Percentiles rank a stretch among this genome's conserved stretches.
Evolutionary conservation across 768 basidiomycete genomes (phyloP).

Genomic region (Amanita exitialis): DNA sequence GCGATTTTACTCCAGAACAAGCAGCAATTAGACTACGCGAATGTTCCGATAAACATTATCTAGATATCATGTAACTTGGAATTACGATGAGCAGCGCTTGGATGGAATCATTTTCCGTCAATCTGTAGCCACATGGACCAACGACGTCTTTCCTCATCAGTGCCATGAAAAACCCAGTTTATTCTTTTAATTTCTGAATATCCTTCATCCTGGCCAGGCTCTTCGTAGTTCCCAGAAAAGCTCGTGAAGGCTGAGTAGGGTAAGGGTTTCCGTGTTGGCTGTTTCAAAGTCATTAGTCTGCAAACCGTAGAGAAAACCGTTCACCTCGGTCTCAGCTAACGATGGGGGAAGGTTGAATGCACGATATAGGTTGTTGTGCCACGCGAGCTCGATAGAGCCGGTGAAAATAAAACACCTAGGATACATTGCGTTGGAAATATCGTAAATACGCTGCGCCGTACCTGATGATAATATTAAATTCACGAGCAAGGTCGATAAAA

Average conservation of each 20-base stretch:
- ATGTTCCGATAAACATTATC: constrained; percentile 52
- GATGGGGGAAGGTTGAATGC: constrained; percentile 50
- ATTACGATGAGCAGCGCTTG: neutral
- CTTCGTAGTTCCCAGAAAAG: constrained; percentile 55
- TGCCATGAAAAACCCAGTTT: constrained; percentile 75
- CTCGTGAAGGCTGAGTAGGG: constrained; percentile 51
- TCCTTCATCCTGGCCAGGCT: constrained; percentile 60
- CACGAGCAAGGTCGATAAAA: constrained; percentile 63
- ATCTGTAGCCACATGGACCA: constrained; percentile 89
- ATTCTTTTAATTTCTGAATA: constrained; percentile 68
- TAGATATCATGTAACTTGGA: constrained; percentile 8
- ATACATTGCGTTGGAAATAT: neutral
- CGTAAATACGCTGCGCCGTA: constrained; percentile 11
- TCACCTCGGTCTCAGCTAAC: constrained; percentile 30
- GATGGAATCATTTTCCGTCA: constrained; percentile 43
- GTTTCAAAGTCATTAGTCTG: constrained; percentile 1
- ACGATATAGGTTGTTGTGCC: constrained; percentile 91
- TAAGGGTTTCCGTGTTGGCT: constrained; percentile 42
- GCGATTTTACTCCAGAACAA: constrained; percentile 85
- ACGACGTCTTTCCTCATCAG: constrained; percentile 51
- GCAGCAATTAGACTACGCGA: constrained; percentile 58
- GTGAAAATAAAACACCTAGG: constrained; percentile 67
- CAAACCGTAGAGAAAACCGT: constrained; percentile 8
- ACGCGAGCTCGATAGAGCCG: constrained; percentile 71
- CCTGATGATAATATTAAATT: constrained; percentile 46